Percentiles rank a stretch among this genome's conserved stretches.
Conservation (phyloP, 495 filamentous ascomycete genomes). For the Hypoxylon perforatum region DNA sequence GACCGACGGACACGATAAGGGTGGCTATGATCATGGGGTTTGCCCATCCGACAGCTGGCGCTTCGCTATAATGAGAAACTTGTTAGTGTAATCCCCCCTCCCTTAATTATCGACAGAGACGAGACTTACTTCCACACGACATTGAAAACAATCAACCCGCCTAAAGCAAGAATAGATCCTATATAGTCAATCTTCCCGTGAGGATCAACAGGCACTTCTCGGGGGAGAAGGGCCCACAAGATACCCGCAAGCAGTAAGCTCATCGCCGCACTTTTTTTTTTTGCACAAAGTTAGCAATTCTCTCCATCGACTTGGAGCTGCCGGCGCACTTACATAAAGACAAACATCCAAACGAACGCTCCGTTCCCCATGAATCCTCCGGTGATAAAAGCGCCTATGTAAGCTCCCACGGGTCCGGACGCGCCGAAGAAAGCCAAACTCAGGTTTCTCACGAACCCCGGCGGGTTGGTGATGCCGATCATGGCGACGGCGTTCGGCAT, state of each 20-base stretch:
- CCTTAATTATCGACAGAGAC: too few relatives aligned
- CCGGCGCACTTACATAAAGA: slow-evolving; percentile 60
- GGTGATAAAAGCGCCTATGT: slow-evolving; percentile 54
- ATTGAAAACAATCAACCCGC: slow-evolving; percentile 63
- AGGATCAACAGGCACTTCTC: slow-evolving; percentile 54
- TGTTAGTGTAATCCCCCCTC: too few relatives aligned
- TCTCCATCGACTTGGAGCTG: too few relatives aligned
- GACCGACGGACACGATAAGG: slow-evolving; percentile 53
- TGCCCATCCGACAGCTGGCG: slow-evolving; percentile 61
- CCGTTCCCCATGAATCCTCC: slow-evolving; percentile 56
- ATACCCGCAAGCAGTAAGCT: slow-evolving; percentile 40
- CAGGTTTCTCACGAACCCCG: slow-evolving; percentile 58
- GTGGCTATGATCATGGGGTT: slow-evolving; percentile 59
- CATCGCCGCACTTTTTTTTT: slow-evolving; percentile 5
- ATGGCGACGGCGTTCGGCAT: slow-evolving; percentile 62
- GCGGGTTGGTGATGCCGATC: slow-evolving; percentile 58
- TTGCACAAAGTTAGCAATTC: too few relatives aligned
- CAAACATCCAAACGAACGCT: slow-evolving; percentile 63
- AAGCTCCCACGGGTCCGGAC: slow-evolving; percentile 61
- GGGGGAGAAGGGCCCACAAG: slow-evolving; percentile 54
- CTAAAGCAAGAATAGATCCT: slow-evolving; percentile 59
- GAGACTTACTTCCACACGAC: slow-evolving; percentile 67
- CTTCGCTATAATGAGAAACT: slow-evolving; percentile 52
- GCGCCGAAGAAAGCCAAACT: slow-evolving; percentile 63
- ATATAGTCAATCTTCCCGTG: slow-evolving; percentile 61